Evolutionary conservation across 768 basidiomycete genomes (phyloP), one percentile per base, ranked within the genome.

Genomic region (Rhodocollybia butyracea): DNA sequence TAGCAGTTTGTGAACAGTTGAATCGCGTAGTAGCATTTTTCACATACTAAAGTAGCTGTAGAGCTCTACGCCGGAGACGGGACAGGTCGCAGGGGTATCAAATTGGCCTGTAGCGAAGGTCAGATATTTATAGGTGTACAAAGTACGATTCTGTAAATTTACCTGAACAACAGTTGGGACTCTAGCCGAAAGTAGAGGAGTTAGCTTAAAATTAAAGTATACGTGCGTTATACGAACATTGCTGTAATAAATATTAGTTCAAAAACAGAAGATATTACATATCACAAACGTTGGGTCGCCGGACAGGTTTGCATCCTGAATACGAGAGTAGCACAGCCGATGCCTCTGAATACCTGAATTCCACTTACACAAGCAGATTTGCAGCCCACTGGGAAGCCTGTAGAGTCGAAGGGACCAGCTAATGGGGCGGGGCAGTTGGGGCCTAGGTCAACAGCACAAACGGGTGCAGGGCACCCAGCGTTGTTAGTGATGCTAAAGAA

Each of bases 21-120:
- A 50, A 27, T n/a, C n/a, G n/a, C n/a, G 15, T 19, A 2, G 27
- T 11, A 38, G 0, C 15, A 15, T 26, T 0, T 4, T 21, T n/a
- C 12, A 54, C 53, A 51, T 38, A 77, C 78, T 82, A 69, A 81
- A 81, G 67, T 77, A 81, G 50, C 57, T 64, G 64, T 82, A 82
- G 61, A 71, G 73, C 19, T 55, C 56, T 5, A 83, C 79, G 17
- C 79, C 78, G 1, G 76, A 75, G 2, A 74, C 53, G 8, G 78
- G 81, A 61, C 82, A 83, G 0, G 79, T 80, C 13, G 60, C 68
- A 2, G 76, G 51, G 7, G 76, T 78, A 59, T 66, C 57, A 51
- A 58, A 48, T 17, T 15, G 19, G 2, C 63, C 65, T n/a, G n/a
- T n/a, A n/a, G n/a, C n/a, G n/a, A n/a, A n/a, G n/a, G n/a, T n/a